Base-by-base conservation (phyloP, 352 stramenopile genomes). In the Phytopythium chamaehyphon region DNA sequence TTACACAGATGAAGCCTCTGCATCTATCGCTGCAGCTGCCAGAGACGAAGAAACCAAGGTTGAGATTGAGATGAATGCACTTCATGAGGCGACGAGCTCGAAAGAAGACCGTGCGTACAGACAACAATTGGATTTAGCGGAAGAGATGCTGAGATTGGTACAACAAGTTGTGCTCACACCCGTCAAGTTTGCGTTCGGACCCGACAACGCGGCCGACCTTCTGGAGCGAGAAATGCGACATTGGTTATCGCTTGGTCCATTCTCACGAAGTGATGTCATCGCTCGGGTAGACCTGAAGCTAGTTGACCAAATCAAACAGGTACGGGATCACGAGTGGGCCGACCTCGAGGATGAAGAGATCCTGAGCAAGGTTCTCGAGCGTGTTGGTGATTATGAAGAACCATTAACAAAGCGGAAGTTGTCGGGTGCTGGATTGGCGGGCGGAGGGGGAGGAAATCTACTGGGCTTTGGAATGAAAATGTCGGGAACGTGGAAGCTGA, bases 271-370 rank as follows among this genome's bases (percentile, higher is more conserved):
- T 51, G 83, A 93, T 37, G 56, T 90, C 39, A 53, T 83, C 10
- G 59, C 66, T 45, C 78, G 83, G 33, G 66, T 78, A 19, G 76
- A 93, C 54, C 71, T 83, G 54, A 86, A 87, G 57, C 58, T 93
- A 19, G 64, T 93, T 14, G 83, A 93, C 53, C 73, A 80, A 49
- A 71, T 90, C n/a, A 86, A 87, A 26, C 76, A 86, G 23, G 54
- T 78, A 23, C 45, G 64, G 14, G 47, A 47, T 0, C 78, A 87
- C 40, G 67, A 77, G 11, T 85, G 73, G 69, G 63, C 68, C 37
- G 56, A 77, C 16, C 47, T 84, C 6, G 83, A 93, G 53, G 83
- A 93, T 40, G 83, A 93, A 24, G 83, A 93, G 38, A 88, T 93
- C 50, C 35, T 93, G 12, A 81, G 66, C 7, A 62, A 86, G 28